Conservation (phyloP, 2,329 filamentous ascomycete genomes). For the Xylaria polymorpha region DNA sequence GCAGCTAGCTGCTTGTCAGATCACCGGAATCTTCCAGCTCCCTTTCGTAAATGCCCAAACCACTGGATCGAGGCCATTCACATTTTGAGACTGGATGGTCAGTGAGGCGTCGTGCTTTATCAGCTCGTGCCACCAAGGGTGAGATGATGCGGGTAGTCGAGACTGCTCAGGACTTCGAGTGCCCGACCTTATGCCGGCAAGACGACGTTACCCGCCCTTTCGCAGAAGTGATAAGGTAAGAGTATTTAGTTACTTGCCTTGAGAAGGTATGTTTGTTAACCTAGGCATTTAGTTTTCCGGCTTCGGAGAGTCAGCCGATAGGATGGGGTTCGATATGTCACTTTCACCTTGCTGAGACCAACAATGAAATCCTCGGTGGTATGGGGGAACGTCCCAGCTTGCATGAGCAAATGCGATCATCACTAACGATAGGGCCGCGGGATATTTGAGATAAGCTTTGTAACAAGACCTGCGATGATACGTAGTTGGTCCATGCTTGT, state of each 20-base stretch:
- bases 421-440: neutral
- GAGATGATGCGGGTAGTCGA: too few species aligned
- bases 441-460: neutral
- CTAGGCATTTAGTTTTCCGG: neutral
- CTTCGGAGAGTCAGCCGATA: neutral
- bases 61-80: neutral
- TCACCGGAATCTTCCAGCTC: neutral
- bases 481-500: neutral
- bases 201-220: neutral
- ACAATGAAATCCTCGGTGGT: neutral
- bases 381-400: neutral
- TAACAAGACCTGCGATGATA: neutral
- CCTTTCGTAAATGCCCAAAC: neutral
- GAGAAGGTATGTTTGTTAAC: neutral
- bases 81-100: neutral
- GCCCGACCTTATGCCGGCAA: neutral
- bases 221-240: neutral
- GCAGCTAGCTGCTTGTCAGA: slow-evolving; percentile 7
- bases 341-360: neutral
- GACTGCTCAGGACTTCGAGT: neutral
- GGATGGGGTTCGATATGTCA: neutral
- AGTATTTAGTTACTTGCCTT: neutral
- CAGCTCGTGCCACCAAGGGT: neutral
- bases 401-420: neutral
- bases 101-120: slow-evolving; percentile 2